Evolutionary conservation across 2,329 filamentous ascomycete species (phyloP).

Genomic region (Ciborinia camelliae): DNA sequence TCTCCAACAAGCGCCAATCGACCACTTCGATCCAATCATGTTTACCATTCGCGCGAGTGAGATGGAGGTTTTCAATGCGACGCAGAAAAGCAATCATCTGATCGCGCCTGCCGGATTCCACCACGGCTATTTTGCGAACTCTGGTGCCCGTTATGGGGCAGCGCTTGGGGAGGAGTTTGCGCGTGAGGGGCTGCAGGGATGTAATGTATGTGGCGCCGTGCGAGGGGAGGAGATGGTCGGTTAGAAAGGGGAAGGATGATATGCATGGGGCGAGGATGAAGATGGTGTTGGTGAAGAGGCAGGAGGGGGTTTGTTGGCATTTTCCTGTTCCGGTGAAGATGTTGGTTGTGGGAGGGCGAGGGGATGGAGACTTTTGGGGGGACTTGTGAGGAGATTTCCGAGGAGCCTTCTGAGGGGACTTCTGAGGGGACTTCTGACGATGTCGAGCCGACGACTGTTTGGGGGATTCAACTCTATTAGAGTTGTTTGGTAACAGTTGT

Average conservation of each 20-base stretch:
- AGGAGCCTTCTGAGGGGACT: too few relatives aligned
- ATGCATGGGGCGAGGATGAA: constrained; percentile 34
- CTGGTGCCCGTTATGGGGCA: constrained; percentile 25
- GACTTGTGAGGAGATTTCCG: neutral
- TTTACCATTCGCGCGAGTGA: constrained; percentile 30
- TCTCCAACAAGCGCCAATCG: constrained; percentile 43
- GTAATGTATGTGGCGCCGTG: constrained; percentile 28
- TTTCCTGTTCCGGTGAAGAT: constrained; percentile 20
- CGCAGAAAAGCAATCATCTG: constrained; percentile 37
- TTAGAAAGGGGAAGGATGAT: constrained; percentile 23
- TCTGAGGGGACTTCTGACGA: neutral
- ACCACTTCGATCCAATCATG: constrained; percentile 38
- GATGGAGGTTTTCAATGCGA: constrained; percentile 28
- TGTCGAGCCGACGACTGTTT: neutral
- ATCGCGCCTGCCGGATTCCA: constrained; percentile 37
- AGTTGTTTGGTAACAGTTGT: neutral
- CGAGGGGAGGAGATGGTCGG: constrained; percentile 26
- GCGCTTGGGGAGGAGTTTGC: constrained; percentile 22
- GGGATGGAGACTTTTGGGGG: neutral
- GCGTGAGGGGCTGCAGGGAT: constrained; percentile 19
- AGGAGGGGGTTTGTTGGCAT: constrained; percentile 23
- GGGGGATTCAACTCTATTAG: neutral
- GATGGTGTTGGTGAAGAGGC: constrained; percentile 26
- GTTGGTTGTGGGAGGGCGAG: neutral
- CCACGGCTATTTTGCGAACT: constrained; percentile 36